phyloP scores from a whole-genome alignment of 208 protist genomes.

The Leishmania braziliensis region DNA sequence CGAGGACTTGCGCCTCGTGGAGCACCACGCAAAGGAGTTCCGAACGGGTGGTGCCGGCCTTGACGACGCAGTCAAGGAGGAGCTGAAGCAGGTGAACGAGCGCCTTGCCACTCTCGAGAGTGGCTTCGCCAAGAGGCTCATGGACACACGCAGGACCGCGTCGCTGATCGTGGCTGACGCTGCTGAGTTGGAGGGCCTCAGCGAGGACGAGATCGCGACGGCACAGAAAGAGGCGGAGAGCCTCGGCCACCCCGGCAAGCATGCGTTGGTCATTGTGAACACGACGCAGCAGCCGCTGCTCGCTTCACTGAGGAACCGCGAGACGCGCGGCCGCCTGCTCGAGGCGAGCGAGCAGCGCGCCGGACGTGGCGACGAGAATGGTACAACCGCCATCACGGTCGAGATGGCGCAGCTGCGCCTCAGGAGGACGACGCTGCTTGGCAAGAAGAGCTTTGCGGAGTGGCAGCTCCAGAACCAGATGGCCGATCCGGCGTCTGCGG shows the following conservation, averaged over 20 bases:
- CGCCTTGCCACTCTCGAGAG: constrained; percentile 44
- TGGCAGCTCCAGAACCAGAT: constrained; percentile 54
- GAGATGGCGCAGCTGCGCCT: constrained; percentile 46
- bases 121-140: constrained; percentile 39
- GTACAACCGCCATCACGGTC: constrained; percentile 26
- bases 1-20: constrained; percentile 45
- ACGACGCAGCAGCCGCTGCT: constrained; percentile 61
- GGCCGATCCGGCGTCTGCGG: constrained; percentile 35
- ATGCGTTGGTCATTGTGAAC: constrained; percentile 51
- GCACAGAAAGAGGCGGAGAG: constrained; percentile 39
- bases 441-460: constrained; percentile 54
- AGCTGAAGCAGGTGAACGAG: constrained; percentile 50
- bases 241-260: constrained; percentile 41
- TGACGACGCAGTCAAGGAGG: constrained; percentile 31
- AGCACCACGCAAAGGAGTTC: constrained; percentile 45
- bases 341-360: constrained; percentile 37
- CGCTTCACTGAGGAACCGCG: constrained; percentile 34
- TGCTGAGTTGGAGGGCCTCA: constrained; percentile 47
- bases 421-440: constrained; percentile 45
- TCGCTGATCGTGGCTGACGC: constrained; percentile 39
- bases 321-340: constrained; percentile 45
- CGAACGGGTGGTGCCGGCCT: constrained; percentile 43
- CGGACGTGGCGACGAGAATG: constrained; percentile 18
- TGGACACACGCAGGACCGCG: constrained; percentile 33
- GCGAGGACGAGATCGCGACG: constrained; percentile 32